Evolutionary conservation across 1,284 basidiomycete species (phyloP).

Genomic region (Fomes fomentarius): DNA sequence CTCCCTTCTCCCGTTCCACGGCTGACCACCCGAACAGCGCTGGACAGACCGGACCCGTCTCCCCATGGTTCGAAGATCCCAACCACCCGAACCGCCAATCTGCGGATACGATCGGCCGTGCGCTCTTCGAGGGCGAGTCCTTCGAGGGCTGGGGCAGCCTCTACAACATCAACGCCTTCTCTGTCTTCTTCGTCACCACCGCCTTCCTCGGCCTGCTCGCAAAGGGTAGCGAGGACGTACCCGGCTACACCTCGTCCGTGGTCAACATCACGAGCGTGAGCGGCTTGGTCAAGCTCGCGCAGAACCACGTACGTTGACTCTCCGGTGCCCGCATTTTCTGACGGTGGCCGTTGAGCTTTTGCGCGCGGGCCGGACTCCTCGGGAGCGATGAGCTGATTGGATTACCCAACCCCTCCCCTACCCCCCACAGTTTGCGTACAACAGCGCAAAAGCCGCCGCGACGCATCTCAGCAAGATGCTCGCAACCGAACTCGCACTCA

Average conservation of each 20-base stretch:
- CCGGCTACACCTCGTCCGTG: slow-evolving; percentile 61
- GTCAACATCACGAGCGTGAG: slow-evolving; percentile 81
- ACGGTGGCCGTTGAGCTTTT: too few relatives aligned
- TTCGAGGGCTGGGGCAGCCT: slow-evolving; percentile 63
- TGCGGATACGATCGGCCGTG: slow-evolving; percentile 62
- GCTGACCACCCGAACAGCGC: slow-evolving; percentile 48
- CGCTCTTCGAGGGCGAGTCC: slow-evolving; percentile 69
- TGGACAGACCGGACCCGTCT: slow-evolving; percentile 67
- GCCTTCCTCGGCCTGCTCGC: slow-evolving; percentile 77
- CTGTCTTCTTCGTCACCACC: slow-evolving; percentile 73
- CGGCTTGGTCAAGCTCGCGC: slow-evolving; percentile 66
- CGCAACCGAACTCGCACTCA: slow-evolving; percentile 72
- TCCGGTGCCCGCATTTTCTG: too few relatives aligned
- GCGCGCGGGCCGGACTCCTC: too few relatives aligned
- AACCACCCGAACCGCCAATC: slow-evolving; percentile 60
- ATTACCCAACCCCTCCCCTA: neutral
- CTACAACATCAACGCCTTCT: slow-evolving; percentile 69
- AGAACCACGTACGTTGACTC: slow-evolving; percentile 67
- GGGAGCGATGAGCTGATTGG: too few relatives aligned
- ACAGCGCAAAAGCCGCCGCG: slow-evolving; percentile 76
- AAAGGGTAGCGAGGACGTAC: slow-evolving; percentile 63
- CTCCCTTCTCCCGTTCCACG: neutral
- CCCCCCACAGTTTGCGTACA: slow-evolving; percentile 68
- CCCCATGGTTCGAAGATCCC: slow-evolving; percentile 58
- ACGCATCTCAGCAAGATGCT: slow-evolving; percentile 76